A percentile compares a stretch with the other conserved stretches of the same genome.
phyloP scores from a whole-genome alignment of 73 alveolate species.

The Paramecium sexaurelia region DNA sequence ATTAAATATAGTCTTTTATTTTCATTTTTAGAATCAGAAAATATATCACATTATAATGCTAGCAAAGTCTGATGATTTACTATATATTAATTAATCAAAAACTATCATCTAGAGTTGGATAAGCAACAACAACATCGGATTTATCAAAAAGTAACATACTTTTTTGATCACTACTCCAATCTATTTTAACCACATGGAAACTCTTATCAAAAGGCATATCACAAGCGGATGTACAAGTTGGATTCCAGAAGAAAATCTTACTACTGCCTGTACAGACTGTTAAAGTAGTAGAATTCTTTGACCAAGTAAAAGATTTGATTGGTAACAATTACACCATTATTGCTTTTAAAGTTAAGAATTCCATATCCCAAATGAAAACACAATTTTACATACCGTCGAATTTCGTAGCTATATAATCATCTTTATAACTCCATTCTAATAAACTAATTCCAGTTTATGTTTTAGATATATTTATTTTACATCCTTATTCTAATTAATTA shows the following conservation, averaged over 20 bases:
- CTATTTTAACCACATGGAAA: constrained; percentile 28
- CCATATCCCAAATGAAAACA: constrained; percentile 91
- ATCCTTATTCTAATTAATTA: not conserved
- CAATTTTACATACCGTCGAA: constrained; percentile 84
- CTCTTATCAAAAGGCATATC: constrained; percentile 52
- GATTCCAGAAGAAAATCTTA: constrained; percentile 34
- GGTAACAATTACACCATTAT: constrained; percentile 84
- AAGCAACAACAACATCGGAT: constrained; percentile 31
- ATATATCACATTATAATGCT: not conserved
- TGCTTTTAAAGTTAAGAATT: constrained; percentile 74
- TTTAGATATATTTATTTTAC: constrained; percentile 74
- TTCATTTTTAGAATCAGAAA: not conserved
- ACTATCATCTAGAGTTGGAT: constrained; percentile 30
- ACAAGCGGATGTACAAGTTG: constrained; percentile 1
- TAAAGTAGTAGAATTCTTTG: constrained; percentile 43
- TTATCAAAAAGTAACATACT: constrained; percentile 19
- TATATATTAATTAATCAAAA: constrained; percentile 29
- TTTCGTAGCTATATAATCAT: constrained; percentile 88
- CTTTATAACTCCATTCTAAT: constrained; percentile 86
- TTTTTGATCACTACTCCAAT: constrained; percentile 9
- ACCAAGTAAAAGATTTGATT: constrained; percentile 84
- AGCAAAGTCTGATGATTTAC: not conserved
- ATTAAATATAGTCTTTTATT: not conserved
- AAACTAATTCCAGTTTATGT: constrained; percentile 84
- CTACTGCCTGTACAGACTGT: not conserved